Percentiles rank a stretch among this genome's conserved stretches.
Evolutionary conservation across 371 early-diverging fungal genomes (phyloP).

Genomic region (Mortierella sp.): DNA sequence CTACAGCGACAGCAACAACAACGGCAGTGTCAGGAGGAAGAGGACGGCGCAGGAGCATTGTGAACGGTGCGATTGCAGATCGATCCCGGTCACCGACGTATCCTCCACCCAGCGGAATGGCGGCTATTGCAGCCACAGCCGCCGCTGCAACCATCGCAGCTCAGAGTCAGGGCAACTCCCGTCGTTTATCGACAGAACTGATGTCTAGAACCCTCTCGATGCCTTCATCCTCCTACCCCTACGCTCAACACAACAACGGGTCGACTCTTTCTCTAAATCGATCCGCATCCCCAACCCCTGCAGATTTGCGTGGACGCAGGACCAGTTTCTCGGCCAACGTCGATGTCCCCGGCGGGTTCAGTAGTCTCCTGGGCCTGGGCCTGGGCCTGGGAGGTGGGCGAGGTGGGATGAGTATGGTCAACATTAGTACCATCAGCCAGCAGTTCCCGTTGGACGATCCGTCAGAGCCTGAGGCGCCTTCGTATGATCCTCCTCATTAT

Average conservation of each 20-base stretch:
- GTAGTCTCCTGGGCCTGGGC: conserved; percentile 14
- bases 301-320: conserved; percentile 39
- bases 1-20: neutral
- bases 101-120: conserved; percentile 27
- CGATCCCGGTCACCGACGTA: conserved; percentile 35
- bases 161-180: conserved; percentile 6
- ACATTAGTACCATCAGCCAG: conserved; percentile 39
- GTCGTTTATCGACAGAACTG: conserved; percentile 21
- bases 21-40: conserved; percentile 11
- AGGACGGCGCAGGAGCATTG: conserved; percentile 26
- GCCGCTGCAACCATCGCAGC: conserved; percentile 30
- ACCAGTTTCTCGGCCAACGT: conserved; percentile 57
- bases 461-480: conserved; percentile 41
- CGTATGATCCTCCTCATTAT: conserved; percentile 53
- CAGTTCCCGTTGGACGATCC: conserved; percentile 30
- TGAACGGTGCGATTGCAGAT: conserved; percentile 10
- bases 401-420: conserved; percentile 40
- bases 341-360: conserved; percentile 33
- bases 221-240: conserved; percentile 38
- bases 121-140: conserved; percentile 20
- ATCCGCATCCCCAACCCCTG: conserved; percentile 42
- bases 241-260: conserved; percentile 17
- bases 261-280: conserved; percentile 43
- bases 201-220: conserved; percentile 51
- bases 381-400: conserved; percentile 16